These are phyloP conservation scores for sweet orange (Citrus sinensis) DNA, from an alignment of 345 rosid species.

Conservation along the genomic window DNA sequence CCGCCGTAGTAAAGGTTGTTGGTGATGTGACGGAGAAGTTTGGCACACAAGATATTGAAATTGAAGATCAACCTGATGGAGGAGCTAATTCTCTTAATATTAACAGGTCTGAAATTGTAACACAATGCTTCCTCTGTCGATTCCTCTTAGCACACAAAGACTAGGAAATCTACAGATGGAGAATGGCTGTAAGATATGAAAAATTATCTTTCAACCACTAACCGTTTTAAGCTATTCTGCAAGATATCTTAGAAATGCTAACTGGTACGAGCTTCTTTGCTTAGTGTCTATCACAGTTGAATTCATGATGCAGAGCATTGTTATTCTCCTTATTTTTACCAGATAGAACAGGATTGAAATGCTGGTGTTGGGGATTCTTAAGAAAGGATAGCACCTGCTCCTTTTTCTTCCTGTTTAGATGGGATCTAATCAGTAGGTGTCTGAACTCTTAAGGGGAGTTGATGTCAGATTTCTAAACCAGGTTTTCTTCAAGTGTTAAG, in stretches of 20 bases:
- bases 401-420: neutral
- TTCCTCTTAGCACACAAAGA: neutral
- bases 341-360: neutral
- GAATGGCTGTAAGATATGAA: neutral
- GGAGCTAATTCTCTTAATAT: slow-evolving; percentile 60
- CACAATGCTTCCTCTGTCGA: slow-evolving; percentile 21
- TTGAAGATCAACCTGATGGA: slow-evolving; percentile 62
- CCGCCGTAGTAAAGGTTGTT: slow-evolving; percentile 46
- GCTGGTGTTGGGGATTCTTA: slow-evolving; percentile 4
- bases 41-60: slow-evolving; percentile 39
- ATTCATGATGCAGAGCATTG: neutral
- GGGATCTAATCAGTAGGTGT: neutral
- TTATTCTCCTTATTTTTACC: neutral
- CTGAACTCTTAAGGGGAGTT: neutral
- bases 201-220: neutral
- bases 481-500: neutral
- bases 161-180: neutral
- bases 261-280: neutral
- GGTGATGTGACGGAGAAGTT: slow-evolving; percentile 38
- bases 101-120: slow-evolving; percentile 42
- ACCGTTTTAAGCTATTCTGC: neutral
- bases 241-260: neutral
- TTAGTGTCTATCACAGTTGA: neutral
- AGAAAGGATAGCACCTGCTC: neutral
- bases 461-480: neutral